Percentiles rank a stretch among this genome's conserved stretches.
Conservation (phyloP, 2,329 filamentous ascomycete genomes). For the Colletotrichum sp. region DNA sequence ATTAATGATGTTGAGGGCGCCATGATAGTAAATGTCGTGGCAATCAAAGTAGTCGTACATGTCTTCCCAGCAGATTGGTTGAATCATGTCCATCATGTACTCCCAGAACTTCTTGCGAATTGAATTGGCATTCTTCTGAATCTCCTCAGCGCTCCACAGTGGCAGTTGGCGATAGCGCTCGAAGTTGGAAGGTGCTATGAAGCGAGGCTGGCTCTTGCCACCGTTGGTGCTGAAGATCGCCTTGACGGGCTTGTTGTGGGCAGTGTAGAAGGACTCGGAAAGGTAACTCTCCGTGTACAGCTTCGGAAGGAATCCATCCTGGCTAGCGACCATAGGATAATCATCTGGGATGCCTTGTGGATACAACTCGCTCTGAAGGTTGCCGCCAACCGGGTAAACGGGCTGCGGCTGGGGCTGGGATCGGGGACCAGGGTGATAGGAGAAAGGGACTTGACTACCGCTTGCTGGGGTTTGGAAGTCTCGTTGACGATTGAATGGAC, state of each 20-base stretch:
- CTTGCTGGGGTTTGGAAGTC: not conserved
- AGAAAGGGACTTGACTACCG: not conserved
- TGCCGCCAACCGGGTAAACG: not conserved
- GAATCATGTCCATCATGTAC: constrained; percentile 35
- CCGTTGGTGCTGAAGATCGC: constrained; percentile 45
- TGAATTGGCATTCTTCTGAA: constrained; percentile 42
- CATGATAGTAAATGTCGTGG: constrained; percentile 49
- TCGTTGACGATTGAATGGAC: not conserved
- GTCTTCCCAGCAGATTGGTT: constrained; percentile 39
- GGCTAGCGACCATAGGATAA: constrained; percentile 36
- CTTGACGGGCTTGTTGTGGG: constrained; percentile 29
- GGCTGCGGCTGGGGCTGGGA: not conserved
- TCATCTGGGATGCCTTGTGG: constrained; percentile 37
- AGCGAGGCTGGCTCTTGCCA: constrained; percentile 32
- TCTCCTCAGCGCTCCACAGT: constrained; percentile 43
- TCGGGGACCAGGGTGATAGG: not conserved
- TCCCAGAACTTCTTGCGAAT: constrained; percentile 39
- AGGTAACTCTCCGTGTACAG: constrained; percentile 40
- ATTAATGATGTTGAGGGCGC: constrained; percentile 53
- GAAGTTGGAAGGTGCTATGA: constrained; percentile 25
- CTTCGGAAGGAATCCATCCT: constrained; percentile 25
- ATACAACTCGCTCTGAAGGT: constrained; percentile 27
- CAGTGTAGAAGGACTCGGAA: constrained; percentile 39
- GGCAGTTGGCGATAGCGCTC: constrained; percentile 30
- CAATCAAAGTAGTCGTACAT: constrained; percentile 54